phyloP scores from a whole-genome alignment of 768 basidiomycete genomes.

The Agrocybe praecox region DNA sequence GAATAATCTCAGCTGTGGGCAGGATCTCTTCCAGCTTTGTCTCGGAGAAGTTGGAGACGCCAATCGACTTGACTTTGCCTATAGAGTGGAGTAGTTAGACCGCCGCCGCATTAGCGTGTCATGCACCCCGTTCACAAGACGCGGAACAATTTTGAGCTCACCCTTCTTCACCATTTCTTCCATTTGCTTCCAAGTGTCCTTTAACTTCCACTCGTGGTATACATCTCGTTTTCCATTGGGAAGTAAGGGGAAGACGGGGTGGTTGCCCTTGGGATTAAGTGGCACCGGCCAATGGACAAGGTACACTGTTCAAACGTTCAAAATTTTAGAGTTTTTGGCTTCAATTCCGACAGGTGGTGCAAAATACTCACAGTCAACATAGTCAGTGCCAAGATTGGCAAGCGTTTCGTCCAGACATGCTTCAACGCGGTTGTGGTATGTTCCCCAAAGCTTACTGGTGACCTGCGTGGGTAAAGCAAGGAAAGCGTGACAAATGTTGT shows the following conservation, averaged over 20 bases:
- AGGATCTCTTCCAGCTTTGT: conserved; percentile 70
- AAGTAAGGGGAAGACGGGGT: conserved; percentile 57
- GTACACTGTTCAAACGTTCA: conserved; percentile 46
- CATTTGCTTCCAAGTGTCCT: conserved; percentile 85
- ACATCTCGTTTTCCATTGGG: conserved; percentile 70
- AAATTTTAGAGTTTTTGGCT: conserved; percentile 10
- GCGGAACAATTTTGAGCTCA: conserved; percentile 14
- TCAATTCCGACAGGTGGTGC: conserved; percentile 13
- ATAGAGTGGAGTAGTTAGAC: conserved; percentile 3
- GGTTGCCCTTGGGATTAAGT: conserved; percentile 68
- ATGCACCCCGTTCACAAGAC: background rate
- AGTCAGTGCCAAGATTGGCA: conserved; percentile 78
- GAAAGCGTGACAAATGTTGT: background rate
- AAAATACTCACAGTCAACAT: conserved; percentile 69
- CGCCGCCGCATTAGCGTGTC: background rate
- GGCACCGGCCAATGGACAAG: conserved; percentile 85
- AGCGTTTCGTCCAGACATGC: conserved; percentile 76
- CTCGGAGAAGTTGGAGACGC: conserved; percentile 78
- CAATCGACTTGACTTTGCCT: conserved; percentile 72
- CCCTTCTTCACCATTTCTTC: conserved; percentile 72
- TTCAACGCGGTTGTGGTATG: conserved; percentile 72
- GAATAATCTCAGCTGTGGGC: conserved; percentile 64
- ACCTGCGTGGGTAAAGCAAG: conserved; percentile 41
- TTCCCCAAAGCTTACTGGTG: conserved; percentile 72
- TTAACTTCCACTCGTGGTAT: conserved; percentile 64